Evolutionary conservation across 2,329 filamentous ascomycete genomes (phyloP).

Genomic region (Epicoccum sorghinum): DNA sequence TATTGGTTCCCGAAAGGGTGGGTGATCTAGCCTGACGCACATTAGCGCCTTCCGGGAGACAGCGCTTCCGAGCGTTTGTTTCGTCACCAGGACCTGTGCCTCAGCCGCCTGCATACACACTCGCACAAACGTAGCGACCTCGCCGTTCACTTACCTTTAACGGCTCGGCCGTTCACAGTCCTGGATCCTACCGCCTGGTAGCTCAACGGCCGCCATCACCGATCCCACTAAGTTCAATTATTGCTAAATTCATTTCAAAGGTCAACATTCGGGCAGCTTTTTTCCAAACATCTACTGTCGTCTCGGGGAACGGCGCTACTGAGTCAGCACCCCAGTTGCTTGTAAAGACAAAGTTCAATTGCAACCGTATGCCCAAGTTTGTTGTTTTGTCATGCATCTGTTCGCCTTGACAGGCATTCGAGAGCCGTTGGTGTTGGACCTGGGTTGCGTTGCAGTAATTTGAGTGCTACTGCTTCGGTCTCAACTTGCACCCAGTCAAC

Average conservation of each 20-base stretch:
- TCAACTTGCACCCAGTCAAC: neutral
- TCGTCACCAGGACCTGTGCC: conserved; percentile 15
- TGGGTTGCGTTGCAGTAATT: neutral
- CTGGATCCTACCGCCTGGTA: conserved; percentile 19
- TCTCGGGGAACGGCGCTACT: conserved; percentile 6
- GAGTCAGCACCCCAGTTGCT: conserved; percentile 14
- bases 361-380: conserved; percentile 15
- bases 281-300: neutral
- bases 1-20: conserved; percentile 8
- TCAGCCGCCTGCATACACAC: conserved; percentile 16
- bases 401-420: neutral
- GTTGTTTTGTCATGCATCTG: conserved; percentile 1
- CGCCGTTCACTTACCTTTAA: conserved; percentile 27
- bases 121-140: conserved; percentile 31
- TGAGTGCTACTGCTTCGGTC: neutral
- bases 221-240: conserved; percentile 21
- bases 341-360: conserved; percentile 14
- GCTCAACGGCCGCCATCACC: conserved; percentile 33
- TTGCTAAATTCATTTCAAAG: conserved; percentile 10
- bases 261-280: conserved; percentile 6
- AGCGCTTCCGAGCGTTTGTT: conserved; percentile 24
- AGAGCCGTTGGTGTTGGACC: conserved; percentile 8
- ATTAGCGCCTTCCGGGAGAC: conserved; percentile 27
- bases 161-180: conserved; percentile 14
- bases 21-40: neutral